A percentile compares a stretch with the other conserved stretches of the same genome.
These are phyloP conservation scores for Pseudoturritis turrita DNA, from an alignment of 345 rosid species.

Conservation along the genomic window DNA sequence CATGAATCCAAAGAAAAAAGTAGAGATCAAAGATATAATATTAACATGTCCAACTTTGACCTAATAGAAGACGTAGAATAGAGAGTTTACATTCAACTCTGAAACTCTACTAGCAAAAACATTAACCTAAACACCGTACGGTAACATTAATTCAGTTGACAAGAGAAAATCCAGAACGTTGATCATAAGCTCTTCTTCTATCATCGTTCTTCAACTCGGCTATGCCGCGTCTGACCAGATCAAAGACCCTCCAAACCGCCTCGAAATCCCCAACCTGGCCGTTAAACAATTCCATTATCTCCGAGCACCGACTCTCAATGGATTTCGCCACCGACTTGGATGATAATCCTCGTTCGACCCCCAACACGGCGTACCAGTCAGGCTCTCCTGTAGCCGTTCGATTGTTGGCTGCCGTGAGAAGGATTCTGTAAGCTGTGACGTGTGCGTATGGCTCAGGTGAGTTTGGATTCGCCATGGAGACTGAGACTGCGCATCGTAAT, in stretches of 20 bases:
- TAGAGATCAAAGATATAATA: too few relatives aligned
- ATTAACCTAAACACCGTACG: background rate
- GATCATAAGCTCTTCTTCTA: constrained; percentile 10
- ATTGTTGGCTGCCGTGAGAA: constrained; percentile 1
- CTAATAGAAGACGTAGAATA: background rate
- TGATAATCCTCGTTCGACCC: background rate
- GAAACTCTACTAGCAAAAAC: background rate
- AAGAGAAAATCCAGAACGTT: constrained; percentile 4
- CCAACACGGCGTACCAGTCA: constrained; percentile 16
- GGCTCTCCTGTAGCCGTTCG: constrained; percentile 14
- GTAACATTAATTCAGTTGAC: background rate
- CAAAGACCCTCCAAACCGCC: background rate
- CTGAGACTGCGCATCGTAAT: constrained; percentile 1
- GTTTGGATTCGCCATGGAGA: background rate
- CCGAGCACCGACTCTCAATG: background rate
- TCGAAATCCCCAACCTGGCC: background rate
- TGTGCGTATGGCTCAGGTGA: constrained; percentile 16
- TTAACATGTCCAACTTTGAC: background rate
- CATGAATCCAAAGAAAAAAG: background rate
- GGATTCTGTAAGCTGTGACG: constrained; percentile 17
- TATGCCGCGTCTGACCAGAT: background rate
- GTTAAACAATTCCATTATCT: background rate
- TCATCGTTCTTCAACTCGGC: background rate
- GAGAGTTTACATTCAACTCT: background rate
- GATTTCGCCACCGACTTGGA: background rate